phyloP scores from a whole-genome alignment of 495 filamentous ascomycete species.

The Penicillium arizonense region DNA sequence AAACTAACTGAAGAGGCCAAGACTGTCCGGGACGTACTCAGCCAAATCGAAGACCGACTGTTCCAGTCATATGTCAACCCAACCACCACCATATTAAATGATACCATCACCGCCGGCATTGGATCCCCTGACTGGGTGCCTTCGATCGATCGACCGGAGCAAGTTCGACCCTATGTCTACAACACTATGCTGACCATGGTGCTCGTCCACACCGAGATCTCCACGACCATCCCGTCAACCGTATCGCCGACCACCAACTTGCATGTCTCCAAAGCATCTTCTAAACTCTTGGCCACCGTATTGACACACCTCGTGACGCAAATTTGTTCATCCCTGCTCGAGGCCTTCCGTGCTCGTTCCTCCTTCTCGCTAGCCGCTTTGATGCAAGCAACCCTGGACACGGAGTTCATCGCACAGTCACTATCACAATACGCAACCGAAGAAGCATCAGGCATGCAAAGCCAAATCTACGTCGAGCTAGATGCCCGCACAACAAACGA shows the following conservation, averaged over 20 bases:
- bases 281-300: conserved; percentile 63
- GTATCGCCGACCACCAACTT: conserved; percentile 27
- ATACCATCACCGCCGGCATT: conserved; percentile 70
- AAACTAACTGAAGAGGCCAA: conserved; percentile 89
- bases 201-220: conserved; percentile 86
- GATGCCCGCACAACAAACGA: conserved; percentile 84
- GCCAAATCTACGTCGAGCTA: conserved; percentile 83
- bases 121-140: conserved; percentile 69
- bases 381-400: conserved; percentile 96
- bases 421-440: conserved; percentile 83
- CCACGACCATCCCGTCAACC: conserved; percentile 61
- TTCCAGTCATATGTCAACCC: conserved; percentile 89
- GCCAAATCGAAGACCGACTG: conserved; percentile 82
- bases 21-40: conserved; percentile 82
- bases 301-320: conserved; percentile 79
- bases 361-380: conserved; percentile 74
- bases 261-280: conserved; percentile 45
- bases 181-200: conserved; percentile 78
- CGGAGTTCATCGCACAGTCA: conserved; percentile 95
- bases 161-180: conserved; percentile 87
- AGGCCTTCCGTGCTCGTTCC: conserved; percentile 63
- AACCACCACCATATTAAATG: conserved; percentile 57
- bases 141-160: conserved; percentile 58
- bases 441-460: conserved; percentile 73
- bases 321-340: conserved; percentile 66